Base-by-base conservation (phyloP, 306 rosid genomes). In the Psophocarpus tetragonolobus region DNA sequence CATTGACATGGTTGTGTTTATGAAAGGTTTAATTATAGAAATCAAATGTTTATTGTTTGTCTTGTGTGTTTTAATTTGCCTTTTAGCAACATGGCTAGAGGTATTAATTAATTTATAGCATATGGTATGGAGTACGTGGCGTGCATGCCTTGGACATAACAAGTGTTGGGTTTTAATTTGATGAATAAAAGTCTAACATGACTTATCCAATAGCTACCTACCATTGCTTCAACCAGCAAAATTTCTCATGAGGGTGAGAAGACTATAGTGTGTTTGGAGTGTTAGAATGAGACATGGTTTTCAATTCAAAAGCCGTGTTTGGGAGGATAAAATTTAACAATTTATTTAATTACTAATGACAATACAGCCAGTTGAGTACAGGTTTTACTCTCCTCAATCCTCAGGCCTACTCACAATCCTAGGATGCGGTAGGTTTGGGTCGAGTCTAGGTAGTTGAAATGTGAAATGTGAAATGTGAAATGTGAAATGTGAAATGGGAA, bases 51-150 rank as follows among this genome's bases (percentile, higher is more conserved):
- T n/a, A n/a, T n/a, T n/a, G n/a, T n/a, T n/a, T n/a, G n/a, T n/a
- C n/a, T n/a, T 9, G 41, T 8, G 35, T 71, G 65, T 13, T 45
- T 51, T n/a, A n/a, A n/a, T n/a, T n/a, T 71, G 12, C 4, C 11
- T 9, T 35, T 35, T 48, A 7, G 41, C 53, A 6, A 23, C n/a
- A n/a, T 38, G 24, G 4, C n/a, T n/a, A 6, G 7, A 23, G 77
- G 27, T 77, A 67, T 65, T n/a, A n/a, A n/a, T n/a, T n/a, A n/a
- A n/a, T n/a, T 76, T 76, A 76, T 77, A 67, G 68, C 23, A 41
- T n/a, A 11, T 10, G 10, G 26, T 76, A 50, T 20, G 45, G 9
- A 58, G 3, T 21, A 5, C 23, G 30, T 51, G 48, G 36, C 15
- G 38, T 20, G 8, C 15, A 56, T 20, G 8, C 4, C 23, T 18